Conservation (phyloP, 306 rosid species). For the Prunus mira region DNA sequence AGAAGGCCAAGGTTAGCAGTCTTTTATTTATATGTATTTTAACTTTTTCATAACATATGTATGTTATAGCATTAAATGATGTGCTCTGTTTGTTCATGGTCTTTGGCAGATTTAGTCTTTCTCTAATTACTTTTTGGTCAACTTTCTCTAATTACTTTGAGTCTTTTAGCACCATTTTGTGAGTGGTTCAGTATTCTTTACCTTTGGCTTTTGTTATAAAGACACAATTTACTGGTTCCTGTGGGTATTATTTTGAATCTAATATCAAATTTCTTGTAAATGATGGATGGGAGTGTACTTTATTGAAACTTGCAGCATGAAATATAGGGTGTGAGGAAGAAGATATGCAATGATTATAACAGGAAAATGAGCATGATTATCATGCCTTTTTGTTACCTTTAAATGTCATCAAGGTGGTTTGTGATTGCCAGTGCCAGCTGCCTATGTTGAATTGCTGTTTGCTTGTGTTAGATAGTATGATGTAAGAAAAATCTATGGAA, state of each 20-base stretch:
- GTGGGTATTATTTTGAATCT: neutral
- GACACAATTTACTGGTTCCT: neutral
- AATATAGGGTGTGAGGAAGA: neutral
- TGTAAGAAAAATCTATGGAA: neutral
- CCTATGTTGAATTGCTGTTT: neutral
- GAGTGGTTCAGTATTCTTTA: neutral
- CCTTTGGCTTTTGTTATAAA: neutral
- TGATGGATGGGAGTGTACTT: neutral
- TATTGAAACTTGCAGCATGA: neutral
- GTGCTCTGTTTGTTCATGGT: neutral
- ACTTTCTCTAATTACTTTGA: no score
- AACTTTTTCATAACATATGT: neutral
- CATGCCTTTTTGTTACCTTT: neutral
- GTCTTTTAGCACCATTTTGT: neutral
- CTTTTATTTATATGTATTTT: neutral
- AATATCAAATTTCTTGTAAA: neutral
- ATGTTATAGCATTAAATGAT: neutral
- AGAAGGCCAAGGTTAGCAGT: constrained; percentile 74
- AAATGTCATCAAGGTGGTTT: neutral
- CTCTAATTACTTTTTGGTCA: neutral
- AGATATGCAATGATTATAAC: neutral
- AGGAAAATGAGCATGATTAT: neutral
- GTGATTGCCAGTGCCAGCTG: neutral
- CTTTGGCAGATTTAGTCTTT: neutral
- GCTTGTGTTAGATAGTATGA: neutral